phyloP scores from a whole-genome alignment of 495 filamentous ascomycete genomes.

The Hypoxylon intermedium region DNA sequence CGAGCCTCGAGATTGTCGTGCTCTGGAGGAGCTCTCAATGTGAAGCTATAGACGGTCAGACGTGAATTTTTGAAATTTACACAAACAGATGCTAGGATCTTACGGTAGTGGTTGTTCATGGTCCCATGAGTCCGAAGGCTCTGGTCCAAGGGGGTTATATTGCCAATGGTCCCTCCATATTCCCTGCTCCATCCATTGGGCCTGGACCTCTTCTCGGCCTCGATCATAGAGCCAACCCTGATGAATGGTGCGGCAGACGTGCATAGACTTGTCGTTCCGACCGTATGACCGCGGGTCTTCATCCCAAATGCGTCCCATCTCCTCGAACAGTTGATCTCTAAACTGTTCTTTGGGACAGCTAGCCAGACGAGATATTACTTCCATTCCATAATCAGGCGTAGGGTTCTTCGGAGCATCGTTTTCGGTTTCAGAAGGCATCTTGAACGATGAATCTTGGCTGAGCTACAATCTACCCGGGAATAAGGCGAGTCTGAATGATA shows the following conservation, averaged over 20 bases:
- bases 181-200: slow-evolving; percentile 40
- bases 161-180: slow-evolving; percentile 40
- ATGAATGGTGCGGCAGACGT: not conserved
- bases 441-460: too few species aligned
- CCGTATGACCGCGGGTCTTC: not conserved
- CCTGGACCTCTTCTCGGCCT: slow-evolving; percentile 18
- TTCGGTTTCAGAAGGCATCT: too few species aligned
- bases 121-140: slow-evolving; percentile 3
- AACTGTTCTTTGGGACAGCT: slow-evolving; percentile 6
- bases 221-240: not conserved
- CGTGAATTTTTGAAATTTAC: too few species aligned
- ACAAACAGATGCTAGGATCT: too few species aligned
- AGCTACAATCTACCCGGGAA: too few species aligned
- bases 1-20: not conserved
- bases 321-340: slow-evolving; percentile 2
- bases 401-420: too few species aligned
- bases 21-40: not conserved
- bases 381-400: too few species aligned
- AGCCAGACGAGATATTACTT: too few species aligned
- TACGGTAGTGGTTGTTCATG: slow-evolving; percentile 14
- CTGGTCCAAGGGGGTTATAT: not conserved
- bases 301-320: slow-evolving; percentile 19
- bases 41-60: too few species aligned
- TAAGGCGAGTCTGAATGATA: too few species aligned
- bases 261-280: not conserved